Percentiles rank a stretch among this genome's conserved stretches.
phyloP scores from a whole-genome alignment of 768 basidiomycete genomes.

The Leccinum variicolor region DNA sequence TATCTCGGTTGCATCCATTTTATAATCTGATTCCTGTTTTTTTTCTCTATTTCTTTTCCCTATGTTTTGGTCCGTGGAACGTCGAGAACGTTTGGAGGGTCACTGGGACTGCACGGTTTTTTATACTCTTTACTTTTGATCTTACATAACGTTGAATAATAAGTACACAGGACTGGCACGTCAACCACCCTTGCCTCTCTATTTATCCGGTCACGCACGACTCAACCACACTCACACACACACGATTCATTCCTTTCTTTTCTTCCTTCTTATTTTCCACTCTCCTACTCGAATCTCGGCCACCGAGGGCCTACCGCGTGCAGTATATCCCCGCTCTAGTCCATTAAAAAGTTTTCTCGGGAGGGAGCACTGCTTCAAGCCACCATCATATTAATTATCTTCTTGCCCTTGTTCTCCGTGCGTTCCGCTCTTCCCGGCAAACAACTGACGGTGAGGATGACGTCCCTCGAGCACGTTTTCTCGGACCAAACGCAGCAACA shows the following conservation, averaged over 20 bases:
- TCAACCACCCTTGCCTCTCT: not conserved
- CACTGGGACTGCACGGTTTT: not conserved
- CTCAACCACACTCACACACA: not conserved
- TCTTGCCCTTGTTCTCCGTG: conserved; percentile 11
- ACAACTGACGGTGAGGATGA: conserved; percentile 16
- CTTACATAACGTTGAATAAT: not conserved
- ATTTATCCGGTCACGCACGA: not conserved
- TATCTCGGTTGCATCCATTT: conserved; percentile 15
- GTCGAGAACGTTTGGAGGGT: not conserved
- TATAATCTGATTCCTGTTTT: not conserved
- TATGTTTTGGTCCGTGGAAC: not conserved
- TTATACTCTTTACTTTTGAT: not conserved
- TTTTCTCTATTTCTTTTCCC: not conserved
- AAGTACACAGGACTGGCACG: not conserved
- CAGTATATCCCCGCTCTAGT: not conserved
- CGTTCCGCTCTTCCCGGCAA: not conserved
- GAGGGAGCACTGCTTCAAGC: not conserved
- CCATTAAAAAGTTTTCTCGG: not conserved
- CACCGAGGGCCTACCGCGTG: not conserved
- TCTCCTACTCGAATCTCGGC: not conserved
- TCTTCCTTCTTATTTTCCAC: not conserved
- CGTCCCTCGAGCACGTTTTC: conserved; percentile 23
- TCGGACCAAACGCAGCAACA: conserved; percentile 6
- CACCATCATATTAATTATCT: not conserved
- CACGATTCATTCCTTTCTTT: not conserved